phyloP scores from a whole-genome alignment of 192 early-diverging fungal species.

The Blastocladiella britannica region DNA sequence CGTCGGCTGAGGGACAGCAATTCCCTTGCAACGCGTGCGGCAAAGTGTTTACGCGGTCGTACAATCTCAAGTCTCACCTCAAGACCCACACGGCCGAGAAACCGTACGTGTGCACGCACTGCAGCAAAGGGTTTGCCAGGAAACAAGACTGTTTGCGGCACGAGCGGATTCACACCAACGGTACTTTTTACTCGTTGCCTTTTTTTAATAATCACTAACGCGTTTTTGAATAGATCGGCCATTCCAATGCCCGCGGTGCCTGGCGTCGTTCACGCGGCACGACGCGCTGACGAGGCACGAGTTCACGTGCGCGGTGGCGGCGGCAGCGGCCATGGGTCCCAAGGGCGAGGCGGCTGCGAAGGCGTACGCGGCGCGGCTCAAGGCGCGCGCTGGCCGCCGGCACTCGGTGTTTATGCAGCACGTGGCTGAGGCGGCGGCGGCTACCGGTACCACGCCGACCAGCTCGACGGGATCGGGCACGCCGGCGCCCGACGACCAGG shows the following conservation, averaged over 20 bases:
- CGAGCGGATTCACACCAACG: constrained; percentile 43
- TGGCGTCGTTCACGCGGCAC: not conserved
- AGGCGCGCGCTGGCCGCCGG: too few species aligned
- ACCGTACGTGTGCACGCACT: constrained; percentile 45
- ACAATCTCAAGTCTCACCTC: constrained; percentile 48
- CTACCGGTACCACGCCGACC: too few species aligned
- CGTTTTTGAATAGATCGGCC: not conserved
- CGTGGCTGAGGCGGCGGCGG: too few species aligned
- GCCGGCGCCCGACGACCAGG: too few species aligned
- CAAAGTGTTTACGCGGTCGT: constrained; percentile 40
- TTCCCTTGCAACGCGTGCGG: too few species aligned
- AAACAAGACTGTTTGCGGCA: constrained; percentile 83
- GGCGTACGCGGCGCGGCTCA: too few species aligned
- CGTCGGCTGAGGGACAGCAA: too few species aligned
- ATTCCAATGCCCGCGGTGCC: not conserved
- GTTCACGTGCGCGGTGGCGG: not conserved
- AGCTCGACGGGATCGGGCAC: too few species aligned
- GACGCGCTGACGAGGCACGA: not conserved
- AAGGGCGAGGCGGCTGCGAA: too few species aligned
- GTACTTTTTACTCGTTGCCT: not conserved
- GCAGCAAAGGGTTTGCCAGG: constrained; percentile 61
- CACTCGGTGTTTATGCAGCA: too few species aligned
- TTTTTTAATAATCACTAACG: not conserved
- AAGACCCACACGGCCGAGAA: constrained; percentile 44
- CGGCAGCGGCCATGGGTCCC: too few species aligned